phyloP scores from a whole-genome alignment of 2,329 filamentous ascomycete species.

The Penicillium hordei region DNA sequence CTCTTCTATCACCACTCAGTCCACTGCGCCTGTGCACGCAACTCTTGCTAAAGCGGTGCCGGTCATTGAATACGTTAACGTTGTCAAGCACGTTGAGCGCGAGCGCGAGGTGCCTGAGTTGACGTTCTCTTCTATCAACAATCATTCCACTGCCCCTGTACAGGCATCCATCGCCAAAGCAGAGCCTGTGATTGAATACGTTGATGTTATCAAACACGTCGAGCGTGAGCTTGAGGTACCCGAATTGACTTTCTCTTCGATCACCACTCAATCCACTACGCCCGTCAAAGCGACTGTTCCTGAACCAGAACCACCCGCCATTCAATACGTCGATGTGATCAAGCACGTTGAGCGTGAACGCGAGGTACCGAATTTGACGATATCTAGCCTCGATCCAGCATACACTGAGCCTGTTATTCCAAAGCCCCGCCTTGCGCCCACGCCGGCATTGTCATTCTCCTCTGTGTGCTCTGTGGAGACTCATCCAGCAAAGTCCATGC shows the following conservation, averaged over 20 bases:
- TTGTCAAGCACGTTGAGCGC: slow-evolving; percentile 12
- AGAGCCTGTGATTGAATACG: slow-evolving; percentile 20
- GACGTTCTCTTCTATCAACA: slow-evolving; percentile 30
- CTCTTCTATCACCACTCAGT: slow-evolving; percentile 33
- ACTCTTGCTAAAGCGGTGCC: slow-evolving; percentile 21
- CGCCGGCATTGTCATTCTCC: slow-evolving; percentile 40
- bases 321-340: slow-evolving; percentile 9
- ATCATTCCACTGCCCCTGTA: slow-evolving; percentile 36
- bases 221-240: slow-evolving; percentile 9
- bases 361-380: slow-evolving; percentile 24
- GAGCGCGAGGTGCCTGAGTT: slow-evolving; percentile 23
- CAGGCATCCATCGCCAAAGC: slow-evolving; percentile 4
- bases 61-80: slow-evolving; percentile 7
- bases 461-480: slow-evolving; percentile 48
- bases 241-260: slow-evolving; percentile 30
- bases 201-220: slow-evolving; percentile 7
- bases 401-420: slow-evolving; percentile 37
- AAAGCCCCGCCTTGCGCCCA: slow-evolving; percentile 18
- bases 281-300: slow-evolving; percentile 24
- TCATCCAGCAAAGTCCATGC: slow-evolving; percentile 44
- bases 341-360: slow-evolving; percentile 15
- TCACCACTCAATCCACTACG: slow-evolving; percentile 29
- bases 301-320: slow-evolving; percentile 17
- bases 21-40: slow-evolving; percentile 28
- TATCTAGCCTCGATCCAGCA: slow-evolving; percentile 31